These are phyloP conservation scores for Castanopsis chinensis DNA, from an alignment of 306 rosid genomes.

Conservation along the genomic window DNA sequence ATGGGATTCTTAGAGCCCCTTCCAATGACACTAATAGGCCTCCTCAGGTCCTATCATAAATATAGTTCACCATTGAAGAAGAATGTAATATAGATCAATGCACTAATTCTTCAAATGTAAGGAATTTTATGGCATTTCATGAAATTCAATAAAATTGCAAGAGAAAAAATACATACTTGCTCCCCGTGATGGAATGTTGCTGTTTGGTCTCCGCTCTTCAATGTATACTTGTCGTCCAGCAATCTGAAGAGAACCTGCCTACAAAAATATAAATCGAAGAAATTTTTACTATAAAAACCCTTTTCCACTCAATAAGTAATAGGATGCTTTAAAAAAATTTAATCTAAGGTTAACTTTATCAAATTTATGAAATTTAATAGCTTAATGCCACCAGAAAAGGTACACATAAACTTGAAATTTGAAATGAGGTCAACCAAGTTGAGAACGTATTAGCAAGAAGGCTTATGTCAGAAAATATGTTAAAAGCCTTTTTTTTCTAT, in stretches of 20 bases:
- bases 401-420: background rate
- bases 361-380: background rate
- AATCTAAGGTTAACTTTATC: background rate
- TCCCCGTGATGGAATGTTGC: constrained; percentile 73
- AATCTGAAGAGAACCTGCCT: constrained; percentile 75
- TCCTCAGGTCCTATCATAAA: background rate
- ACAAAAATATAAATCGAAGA: constrained; percentile 9
- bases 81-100: background rate
- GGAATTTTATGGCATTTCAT: background rate
- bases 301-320: background rate
- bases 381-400: background rate
- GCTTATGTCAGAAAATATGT: background rate
- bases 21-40: background rate
- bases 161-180: constrained; percentile 53
- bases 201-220: constrained; percentile 94
- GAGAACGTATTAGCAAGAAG: background rate
- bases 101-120: background rate
- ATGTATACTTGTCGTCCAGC: constrained; percentile 88
- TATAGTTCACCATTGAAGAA: background rate
- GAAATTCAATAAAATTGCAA: background rate
- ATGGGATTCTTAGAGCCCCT: background rate
- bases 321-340: background rate
- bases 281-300: background rate
- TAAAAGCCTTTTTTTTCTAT: background rate
- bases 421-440: background rate